Base-by-base conservation (phyloP, 2,329 filamentous ascomycete species). In the Sphaerulina musiva region DNA sequence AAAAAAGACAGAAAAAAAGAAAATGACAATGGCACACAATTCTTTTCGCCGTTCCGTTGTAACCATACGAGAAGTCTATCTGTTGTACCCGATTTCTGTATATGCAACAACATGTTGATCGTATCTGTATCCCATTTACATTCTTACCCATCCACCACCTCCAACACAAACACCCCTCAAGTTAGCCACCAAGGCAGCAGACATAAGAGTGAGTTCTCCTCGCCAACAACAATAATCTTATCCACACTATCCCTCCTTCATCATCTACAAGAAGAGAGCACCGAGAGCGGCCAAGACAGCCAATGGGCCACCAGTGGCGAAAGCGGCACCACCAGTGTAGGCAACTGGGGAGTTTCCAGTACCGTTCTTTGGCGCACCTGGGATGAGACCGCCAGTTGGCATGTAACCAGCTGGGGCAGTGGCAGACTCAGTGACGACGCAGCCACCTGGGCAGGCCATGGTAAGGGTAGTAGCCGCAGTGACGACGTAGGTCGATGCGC, bases 401-500 rank as follows among this genome's bases (percentile, higher is more conserved):
- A 38, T 20, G 20, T 34, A 17, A 3, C 12, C 40, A 14, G 40
- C 14, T 17, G 29, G 12, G 8, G 45, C 40, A 44, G 43, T 39
- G 29, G 48, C 17, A 17, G 52, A 26, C 23, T 44, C 17, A 9
- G 55, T 60, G 46, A 56, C 44, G 2, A 55, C 56, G 56, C 58
- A 61, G 3, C 55, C 55, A 11, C 50, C 55, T 31, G 41, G 39
- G 51, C 55, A 57, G 48, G 62, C 57, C 50, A 64, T 51, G n/a
- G 60, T 64, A 7, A 66, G 51, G 8, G 61, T 66, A 12, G 65
- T 65, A 8, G 63, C 53, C 10, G 52, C 45, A 61, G 83, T 83
- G 73, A 89, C 76, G 65, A 80, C 85, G 79, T 86, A 87, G 74
- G 84, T 87, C 71, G 79, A 76, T 72, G 72, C 75, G 69, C 78